Conservation (phyloP, 805 yeast genomes). For the Diddensiella santjacobensis region DNA sequence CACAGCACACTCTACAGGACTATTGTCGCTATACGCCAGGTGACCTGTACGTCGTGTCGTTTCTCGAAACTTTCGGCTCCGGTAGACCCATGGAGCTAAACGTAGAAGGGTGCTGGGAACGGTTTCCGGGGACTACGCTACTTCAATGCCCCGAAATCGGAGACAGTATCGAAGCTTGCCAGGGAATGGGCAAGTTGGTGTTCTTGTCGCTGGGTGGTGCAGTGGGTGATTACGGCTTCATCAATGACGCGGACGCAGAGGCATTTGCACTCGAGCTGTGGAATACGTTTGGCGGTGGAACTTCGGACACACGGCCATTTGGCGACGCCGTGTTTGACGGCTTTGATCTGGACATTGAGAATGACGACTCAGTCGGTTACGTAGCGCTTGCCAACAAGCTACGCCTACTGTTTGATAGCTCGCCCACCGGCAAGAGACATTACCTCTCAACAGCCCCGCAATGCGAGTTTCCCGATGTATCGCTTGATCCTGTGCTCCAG, state of each 20-base stretch:
- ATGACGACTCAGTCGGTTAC: slow-evolving; percentile 47
- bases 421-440: slow-evolving; percentile 39
- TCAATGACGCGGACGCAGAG: slow-evolving; percentile 43
- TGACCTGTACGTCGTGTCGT: slow-evolving; percentile 59
- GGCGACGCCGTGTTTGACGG: slow-evolving; percentile 61
- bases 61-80: slow-evolving; percentile 50
- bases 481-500: slow-evolving; percentile 39
- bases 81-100: slow-evolving; percentile 30
- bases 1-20: slow-evolving; percentile 40
- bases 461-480: slow-evolving; percentile 60
- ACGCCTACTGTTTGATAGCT: slow-evolving; percentile 23
- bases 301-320: slow-evolving; percentile 37
- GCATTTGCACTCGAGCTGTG: slow-evolving; percentile 42
- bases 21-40: slow-evolving; percentile 67
- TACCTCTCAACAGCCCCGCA: slow-evolving; percentile 66
- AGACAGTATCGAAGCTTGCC: slow-evolving; percentile 68
- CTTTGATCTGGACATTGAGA: slow-evolving; percentile 62
- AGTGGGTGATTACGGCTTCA: slow-evolving; percentile 49
- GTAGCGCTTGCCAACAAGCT: slow-evolving; percentile 42
- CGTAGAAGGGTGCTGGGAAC: slow-evolving; percentile 45
- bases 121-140: slow-evolving; percentile 33
- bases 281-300: slow-evolving; percentile 48
- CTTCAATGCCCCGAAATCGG: slow-evolving; percentile 47
- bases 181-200: slow-evolving; percentile 64
- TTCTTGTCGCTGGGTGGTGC: slow-evolving; percentile 62